Base-by-base conservation (phyloP, 192 early-diverging fungal species). In the Backusella australiensis region DNA sequence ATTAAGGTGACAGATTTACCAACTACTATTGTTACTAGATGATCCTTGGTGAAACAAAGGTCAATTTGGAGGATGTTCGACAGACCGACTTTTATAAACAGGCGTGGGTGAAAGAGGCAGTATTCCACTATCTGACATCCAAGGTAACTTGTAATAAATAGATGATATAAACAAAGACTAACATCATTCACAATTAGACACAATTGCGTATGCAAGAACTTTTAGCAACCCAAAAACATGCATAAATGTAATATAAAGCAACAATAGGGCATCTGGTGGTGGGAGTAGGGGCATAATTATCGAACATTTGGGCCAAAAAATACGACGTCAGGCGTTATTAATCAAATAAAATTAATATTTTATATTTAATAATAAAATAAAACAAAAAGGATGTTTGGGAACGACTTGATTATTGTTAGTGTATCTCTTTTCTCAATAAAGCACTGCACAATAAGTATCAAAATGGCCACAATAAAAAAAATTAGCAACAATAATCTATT, bases 61-160 rank as follows among this genome's bases (percentile, higher is more conserved):
- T 94, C 38, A 95, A 94, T 78, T 66, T 87, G 53, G 94, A 95
- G 78, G 94, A 96, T 65, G 87, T 88, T 46, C 82, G 93, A 66
- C 82, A 86, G 12, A 78, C 91, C 4, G 89, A 90, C 44, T 95
- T 95, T 73, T 96, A 90, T 77, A 89, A 91, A 65, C 87, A 94
- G 65, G 76, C 83, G 21, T 93, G 92, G 91, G 93, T 95, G 21
- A 89, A 94, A 66, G 96, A 97, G 80, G 96, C 95, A 1, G 88
- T 97, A 0, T 95, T 96, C 83, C 94, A 97, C 75, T 97, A 97
- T 81, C 83, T 97, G 41, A 89, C 89, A 2, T 89, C 92, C 42
- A 91, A 91, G 88, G 82, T 85, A 74, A 73, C 32, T 3, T 32
- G 32, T 32, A 32, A 32, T 32, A 2, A 69, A 67, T 15, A 44